phyloP scores from a whole-genome alignment of 2,329 filamentous ascomycete genomes.

The Colletotrichum sp. region DNA sequence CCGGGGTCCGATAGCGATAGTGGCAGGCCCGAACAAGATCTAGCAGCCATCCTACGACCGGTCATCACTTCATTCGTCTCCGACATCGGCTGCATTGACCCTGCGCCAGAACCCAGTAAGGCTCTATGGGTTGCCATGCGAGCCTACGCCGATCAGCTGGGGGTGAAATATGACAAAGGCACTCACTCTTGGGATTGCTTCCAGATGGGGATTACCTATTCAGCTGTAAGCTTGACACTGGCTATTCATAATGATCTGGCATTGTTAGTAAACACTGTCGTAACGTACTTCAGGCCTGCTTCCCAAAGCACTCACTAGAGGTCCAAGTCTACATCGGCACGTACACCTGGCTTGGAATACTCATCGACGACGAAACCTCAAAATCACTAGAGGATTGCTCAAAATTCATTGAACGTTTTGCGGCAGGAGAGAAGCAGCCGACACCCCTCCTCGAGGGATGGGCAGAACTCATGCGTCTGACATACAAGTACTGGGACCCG shows the following conservation, averaged over 20 bases:
- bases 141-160: not conserved
- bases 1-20: not conserved
- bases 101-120: not conserved
- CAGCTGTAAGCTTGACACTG: not conserved
- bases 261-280: not conserved
- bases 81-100: not conserved
- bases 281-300: not conserved
- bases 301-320: not conserved
- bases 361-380: not conserved
- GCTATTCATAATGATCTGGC: fast-evolving
- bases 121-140: not conserved
- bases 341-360: not conserved
- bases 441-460: not conserved
- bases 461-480: not conserved
- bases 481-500: not conserved
- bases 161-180: not conserved
- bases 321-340: not conserved
- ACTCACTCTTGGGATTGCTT: not conserved
- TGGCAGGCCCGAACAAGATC: not conserved
- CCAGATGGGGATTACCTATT: not conserved
- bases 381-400: not conserved
- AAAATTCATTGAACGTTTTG: not conserved
- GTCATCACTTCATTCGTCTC: not conserved
- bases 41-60: not conserved
- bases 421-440: not conserved